Evolutionary conservation across 306 rosid species (phyloP), one percentile per base, ranked within the genome.

Genomic region (Morella rubra): DNA sequence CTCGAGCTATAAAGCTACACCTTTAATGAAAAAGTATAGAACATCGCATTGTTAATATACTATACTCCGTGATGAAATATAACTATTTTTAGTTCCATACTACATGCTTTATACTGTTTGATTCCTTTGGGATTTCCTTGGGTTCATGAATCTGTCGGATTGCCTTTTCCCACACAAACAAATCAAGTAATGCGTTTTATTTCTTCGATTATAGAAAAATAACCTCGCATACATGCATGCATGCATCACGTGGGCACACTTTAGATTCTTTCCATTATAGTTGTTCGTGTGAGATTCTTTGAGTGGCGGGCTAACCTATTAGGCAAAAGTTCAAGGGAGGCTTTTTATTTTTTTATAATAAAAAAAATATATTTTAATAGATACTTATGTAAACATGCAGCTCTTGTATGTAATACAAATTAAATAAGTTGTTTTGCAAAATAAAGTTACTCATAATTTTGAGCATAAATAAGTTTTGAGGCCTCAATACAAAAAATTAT

Each of bases 91-190:
- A 71, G 76, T 62, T 81, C 72, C 79, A 75, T 76, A 78, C 73
- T 54, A 3, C 81, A 85, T 85, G 80, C 78, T 84, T 32, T 32
- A 32, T 32, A 32, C 0, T 58, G 49, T 53, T 32, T 68, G 58
- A 3, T 32, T 77, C 78, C 76, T 83, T 83, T 73, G 73, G 80
- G 70, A 12, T 18, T 56, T 68, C 41, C 42, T 71, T 64, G 84
- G 71, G 73, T 69, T 55, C 81, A 73, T 81, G 87, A 89, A 81
- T 87, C 81, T 80, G 72, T 72, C 58, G 81, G 78, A 81, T 80
- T 79, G 78, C 73, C 81, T 73, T 80, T 73, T 67, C 69, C 20
- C 37, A 32, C 32, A 27, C 37, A 32, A 32, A 32, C 37, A 32
- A 32, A 32, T 32, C 0, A 32, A 32, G 37, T 32, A 32, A 32